Evolutionary conservation across 1,139 yeast genomes (phyloP), one percentile per base, ranked within the genome.

Genomic region (Magnusiomyces tetraspermus): DNA sequence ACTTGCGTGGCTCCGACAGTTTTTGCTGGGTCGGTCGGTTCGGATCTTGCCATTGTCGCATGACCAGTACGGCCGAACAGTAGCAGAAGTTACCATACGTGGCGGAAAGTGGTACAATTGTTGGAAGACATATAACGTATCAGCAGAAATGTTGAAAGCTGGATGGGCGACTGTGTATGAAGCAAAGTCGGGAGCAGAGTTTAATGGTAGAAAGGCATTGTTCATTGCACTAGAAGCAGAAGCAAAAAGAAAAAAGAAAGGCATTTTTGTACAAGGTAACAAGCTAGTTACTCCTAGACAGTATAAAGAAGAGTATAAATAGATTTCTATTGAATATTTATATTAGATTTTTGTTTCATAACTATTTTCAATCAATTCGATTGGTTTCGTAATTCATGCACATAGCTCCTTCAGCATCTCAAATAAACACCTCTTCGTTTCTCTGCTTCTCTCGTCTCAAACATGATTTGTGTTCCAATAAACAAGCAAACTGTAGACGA

Each of bases 81-180:
- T 92, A 2, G 94, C 89, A 0, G 81, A 85, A 59, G 95, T 85
- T 11, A 76, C 77, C 56, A 79, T 87, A 10, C 21, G 24, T 28
- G 47, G 47, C 15, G n/a, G n/a, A 2, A 44, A 30, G 28, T 78
- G 86, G 79, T 83, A 82, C 67, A 78, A 84, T 77, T 77, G 78
- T 3, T 94, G 96, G 0, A 76, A 75, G 59, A 79, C 76, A 58
- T 44, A 26, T 21, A 96, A 92, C 63, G 83, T 92, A 11, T 83
- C 96, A 61, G 81, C 83, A 4, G 95, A 90, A 66, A 88, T 92
- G 96, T 68, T 92, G 30, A 76, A 79, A 49, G 71, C 76, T 33
- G 99, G 98, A 0, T 72, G 90, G 67, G 97, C 89, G 0, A 79
- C 89, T 1, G 90, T 90, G 0, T 92, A 92, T 62, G 97, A 90